Conservation (phyloP, 208 protist genomes). For the Trypanosoma brucei region DNA sequence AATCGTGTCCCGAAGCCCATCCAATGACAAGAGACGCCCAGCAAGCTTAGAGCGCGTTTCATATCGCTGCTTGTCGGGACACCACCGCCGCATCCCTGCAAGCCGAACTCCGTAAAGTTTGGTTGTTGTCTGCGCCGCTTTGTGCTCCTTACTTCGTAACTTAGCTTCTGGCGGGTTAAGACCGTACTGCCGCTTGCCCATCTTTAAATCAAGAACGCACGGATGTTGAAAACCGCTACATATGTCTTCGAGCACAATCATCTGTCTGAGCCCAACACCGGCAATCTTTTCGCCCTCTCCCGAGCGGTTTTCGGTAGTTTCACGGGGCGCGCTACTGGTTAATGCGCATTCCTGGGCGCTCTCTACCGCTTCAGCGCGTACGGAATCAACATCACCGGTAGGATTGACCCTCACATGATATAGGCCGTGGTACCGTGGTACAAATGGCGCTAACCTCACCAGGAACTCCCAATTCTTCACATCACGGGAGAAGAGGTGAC, state of each 20-base stretch:
- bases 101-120: constrained; percentile 72
- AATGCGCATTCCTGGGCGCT: too few relatives aligned
- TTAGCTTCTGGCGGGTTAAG: constrained; percentile 62
- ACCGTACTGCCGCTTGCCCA: constrained; percentile 82
- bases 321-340: too few relatives aligned
- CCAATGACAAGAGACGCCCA: constrained; percentile 42
- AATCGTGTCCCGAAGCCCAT: constrained; percentile 46
- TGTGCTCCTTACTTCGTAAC: constrained; percentile 66
- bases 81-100: constrained; percentile 70
- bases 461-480: constrained; percentile 30
- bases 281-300: not conserved
- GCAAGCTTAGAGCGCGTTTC: constrained; percentile 54
- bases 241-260: constrained; percentile 82
- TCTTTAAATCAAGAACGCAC: constrained; percentile 86
- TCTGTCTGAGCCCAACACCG: constrained; percentile 19
- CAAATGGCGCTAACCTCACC: constrained; percentile 54
- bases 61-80: constrained; percentile 37
- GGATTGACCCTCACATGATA: constrained; percentile 28
- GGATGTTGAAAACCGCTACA: constrained; percentile 69
- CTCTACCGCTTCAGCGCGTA: not conserved
- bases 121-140: constrained; percentile 56
- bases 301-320: too few relatives aligned
- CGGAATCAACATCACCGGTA: constrained; percentile 5
- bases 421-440: constrained; percentile 64
- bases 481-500: not conserved